Evolutionary conservation across 306 rosid species (phyloP).

Genomic region (Lathyrus aphaca): DNA sequence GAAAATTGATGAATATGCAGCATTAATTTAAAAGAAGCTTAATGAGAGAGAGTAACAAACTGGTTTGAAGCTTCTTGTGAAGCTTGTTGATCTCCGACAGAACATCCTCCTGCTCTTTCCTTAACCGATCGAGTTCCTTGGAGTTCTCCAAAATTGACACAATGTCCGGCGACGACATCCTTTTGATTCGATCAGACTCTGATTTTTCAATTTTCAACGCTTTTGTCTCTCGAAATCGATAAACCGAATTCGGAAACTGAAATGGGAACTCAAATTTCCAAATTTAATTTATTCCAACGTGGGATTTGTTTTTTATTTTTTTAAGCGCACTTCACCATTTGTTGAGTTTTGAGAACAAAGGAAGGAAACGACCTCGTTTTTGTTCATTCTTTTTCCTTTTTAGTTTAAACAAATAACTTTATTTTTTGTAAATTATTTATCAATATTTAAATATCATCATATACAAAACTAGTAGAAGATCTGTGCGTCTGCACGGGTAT

Average conservation of each 20-base stretch:
- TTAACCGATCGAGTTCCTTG: slow-evolving; percentile 85
- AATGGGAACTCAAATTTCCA: not conserved
- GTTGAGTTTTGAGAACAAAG: too few species aligned
- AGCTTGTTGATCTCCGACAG: slow-evolving; percentile 86
- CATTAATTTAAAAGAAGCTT: not conserved
- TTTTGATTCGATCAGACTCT: slow-evolving; percentile 15
- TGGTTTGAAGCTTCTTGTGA: slow-evolving; percentile 84
- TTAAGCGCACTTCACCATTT: too few species aligned
- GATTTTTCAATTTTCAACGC: slow-evolving; percentile 3
- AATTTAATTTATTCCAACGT: not conserved
- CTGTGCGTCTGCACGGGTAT: too few species aligned
- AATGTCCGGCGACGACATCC: slow-evolving; percentile 84
- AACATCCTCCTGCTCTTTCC: slow-evolving; percentile 79
- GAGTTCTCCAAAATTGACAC: slow-evolving; percentile 68
- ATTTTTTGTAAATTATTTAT: too few species aligned
- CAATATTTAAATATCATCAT: too few species aligned
- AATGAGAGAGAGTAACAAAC: slow-evolving; percentile 41
- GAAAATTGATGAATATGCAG: slow-evolving; percentile 1
- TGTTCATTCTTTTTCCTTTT: too few species aligned
- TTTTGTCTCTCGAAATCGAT: not conserved
- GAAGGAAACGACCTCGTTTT: too few species aligned
- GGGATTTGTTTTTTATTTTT: too few species aligned
- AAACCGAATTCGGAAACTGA: not conserved
- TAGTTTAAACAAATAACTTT: too few species aligned
- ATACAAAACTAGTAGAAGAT: too few species aligned